Percentiles rank a stretch among this genome's conserved stretches.
Evolutionary conservation across 306 rosid species (phyloP).

Genomic region (Albizia julibrissin): DNA sequence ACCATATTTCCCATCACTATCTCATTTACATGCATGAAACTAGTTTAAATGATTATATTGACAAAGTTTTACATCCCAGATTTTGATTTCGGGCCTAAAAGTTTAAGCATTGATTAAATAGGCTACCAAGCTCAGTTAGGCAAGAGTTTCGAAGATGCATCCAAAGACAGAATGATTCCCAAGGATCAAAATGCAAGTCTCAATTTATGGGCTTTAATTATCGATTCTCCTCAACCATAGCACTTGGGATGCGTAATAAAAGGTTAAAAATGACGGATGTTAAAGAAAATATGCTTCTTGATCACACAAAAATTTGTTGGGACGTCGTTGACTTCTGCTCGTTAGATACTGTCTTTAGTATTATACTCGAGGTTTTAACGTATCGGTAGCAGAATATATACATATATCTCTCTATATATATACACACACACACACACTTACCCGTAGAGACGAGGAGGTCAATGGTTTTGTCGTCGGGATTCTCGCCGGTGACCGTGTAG

Average conservation of each 20-base stretch:
- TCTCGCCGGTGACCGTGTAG: slow-evolving; percentile 86
- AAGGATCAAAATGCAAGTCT: no score
- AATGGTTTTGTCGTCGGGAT: slow-evolving; percentile 79
- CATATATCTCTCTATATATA: no score
- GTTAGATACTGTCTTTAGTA: neutral
- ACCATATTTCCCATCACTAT: neutral
- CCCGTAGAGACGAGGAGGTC: slow-evolving; percentile 83
- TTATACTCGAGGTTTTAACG: neutral
- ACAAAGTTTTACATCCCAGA: neutral
- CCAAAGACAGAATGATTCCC: no score
- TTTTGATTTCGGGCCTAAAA: no score
- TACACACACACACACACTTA: no score
- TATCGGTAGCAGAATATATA: neutral
- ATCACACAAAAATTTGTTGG: neutral
- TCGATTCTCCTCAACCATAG: no score
- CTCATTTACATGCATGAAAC: neutral
- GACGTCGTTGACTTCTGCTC: neutral
- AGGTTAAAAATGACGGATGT: no score
- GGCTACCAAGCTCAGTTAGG: no score
- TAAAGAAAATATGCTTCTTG: neutral
- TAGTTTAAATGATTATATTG: neutral
- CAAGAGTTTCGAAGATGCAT: no score
- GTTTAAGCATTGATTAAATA: no score
- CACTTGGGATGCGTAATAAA: no score
- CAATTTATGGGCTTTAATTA: no score